phyloP scores from a whole-genome alignment of 495 filamentous ascomycete genomes.

The Aspergillus panamensis region DNA sequence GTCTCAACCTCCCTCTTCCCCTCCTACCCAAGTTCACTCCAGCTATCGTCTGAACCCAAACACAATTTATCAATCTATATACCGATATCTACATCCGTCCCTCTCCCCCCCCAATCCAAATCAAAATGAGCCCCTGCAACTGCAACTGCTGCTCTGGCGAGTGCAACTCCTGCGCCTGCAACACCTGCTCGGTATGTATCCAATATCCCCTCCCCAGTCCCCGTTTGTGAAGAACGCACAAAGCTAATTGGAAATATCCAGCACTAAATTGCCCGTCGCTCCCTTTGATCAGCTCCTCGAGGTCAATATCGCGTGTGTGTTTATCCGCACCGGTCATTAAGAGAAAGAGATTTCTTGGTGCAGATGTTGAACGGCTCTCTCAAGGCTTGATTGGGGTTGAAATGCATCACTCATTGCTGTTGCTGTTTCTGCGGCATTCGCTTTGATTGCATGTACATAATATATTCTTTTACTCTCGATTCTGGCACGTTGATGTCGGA shows the following conservation, averaged over 20 bases:
- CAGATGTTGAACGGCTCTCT: neutral
- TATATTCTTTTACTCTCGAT: neutral
- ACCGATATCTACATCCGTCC: conserved; percentile 1
- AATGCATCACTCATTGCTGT: neutral
- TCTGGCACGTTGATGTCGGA: neutral
- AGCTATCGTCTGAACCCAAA: conserved; percentile 1
- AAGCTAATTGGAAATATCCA: neutral
- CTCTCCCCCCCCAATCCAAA: conserved; percentile 20
- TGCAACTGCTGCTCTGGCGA: conserved; percentile 46
- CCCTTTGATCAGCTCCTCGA: conserved; percentile 8
- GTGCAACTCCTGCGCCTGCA: conserved; percentile 45
- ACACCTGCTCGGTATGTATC: conserved; percentile 34
- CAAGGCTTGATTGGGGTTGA: neutral
- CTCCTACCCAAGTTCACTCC: neutral
- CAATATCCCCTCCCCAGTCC: neutral
- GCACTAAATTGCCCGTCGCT: conserved; percentile 17
- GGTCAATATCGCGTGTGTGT: neutral
- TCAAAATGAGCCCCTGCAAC: conserved; percentile 44
- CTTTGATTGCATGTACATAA: neutral
- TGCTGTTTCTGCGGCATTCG: neutral
- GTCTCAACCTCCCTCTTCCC: neutral
- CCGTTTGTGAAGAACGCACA: neutral
- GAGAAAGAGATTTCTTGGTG: too few species aligned
- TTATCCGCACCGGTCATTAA: neutral
- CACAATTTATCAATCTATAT: neutral